Evolutionary conservation across 805 yeast genomes (phyloP), one percentile per base, ranked within the genome.

Genomic region (Pichia membranifaciens): DNA sequence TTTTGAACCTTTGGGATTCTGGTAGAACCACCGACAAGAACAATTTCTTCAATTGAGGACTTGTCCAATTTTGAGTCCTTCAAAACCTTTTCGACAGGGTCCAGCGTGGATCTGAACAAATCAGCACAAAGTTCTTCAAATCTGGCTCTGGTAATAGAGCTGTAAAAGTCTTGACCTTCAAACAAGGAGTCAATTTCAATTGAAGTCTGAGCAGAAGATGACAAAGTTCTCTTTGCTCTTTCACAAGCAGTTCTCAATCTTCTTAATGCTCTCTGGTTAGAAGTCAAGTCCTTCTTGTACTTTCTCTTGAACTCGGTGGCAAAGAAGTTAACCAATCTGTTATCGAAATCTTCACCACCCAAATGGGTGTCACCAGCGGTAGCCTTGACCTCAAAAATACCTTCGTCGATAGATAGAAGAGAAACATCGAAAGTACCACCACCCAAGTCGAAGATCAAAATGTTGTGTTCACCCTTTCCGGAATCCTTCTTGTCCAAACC

Each of bases 281-380:
- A 58, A 45, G 96, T 79, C 59, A 91, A 73, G 69, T 91, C 98
- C 79, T 87, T 87, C 84, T 88, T 87, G 82, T 87, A 81, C 81
- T 91, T 90, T 79, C 96, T 84, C 88, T 91, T 89, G 84, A 90
- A 91, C 76, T 91, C 97, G 66, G 81, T 82, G 58, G 86, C 87
- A 69, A 90, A 90, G 79, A 82, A 91, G 78, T 77, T 89, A 60
- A 91, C 97, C 67, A 91, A 82, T 75, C 96, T 85, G 83, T 87
- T 81, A 73, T 91, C 98, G 72, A 91, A 91, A 76, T 90, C 98
- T 76, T 90, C 96, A 83, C 97, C 97, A 79, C 97, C 97, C 77
- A 87, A 82, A 73, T 84, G 91, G 51, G 91, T 87, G 68, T 89
- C 87, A 69, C 86, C 88, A 50, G 87, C 88, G 54, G 96, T 88